A percentile compares a stretch with the other conserved stretches of the same genome.
These are phyloP conservation scores for Brassica balearica DNA, from an alignment of 441 rosid species.

Conservation along the genomic window DNA sequence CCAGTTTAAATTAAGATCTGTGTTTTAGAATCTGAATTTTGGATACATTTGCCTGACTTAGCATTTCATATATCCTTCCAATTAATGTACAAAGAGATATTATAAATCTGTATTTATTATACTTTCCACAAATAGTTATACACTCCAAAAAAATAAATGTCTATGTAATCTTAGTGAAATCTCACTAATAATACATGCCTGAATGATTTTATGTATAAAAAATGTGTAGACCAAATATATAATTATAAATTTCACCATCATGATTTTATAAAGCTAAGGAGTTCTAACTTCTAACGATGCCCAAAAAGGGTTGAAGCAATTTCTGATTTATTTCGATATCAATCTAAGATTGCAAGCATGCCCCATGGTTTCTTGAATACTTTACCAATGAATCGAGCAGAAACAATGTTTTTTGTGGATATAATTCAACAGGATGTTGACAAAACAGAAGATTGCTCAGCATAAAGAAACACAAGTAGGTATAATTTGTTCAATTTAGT, in stretches of 20 bases:
- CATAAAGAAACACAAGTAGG: constrained; percentile 38
- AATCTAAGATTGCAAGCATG: neutral
- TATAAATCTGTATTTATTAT: neutral
- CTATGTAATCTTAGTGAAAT: neutral
- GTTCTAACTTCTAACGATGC: constrained; percentile 10
- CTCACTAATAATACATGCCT: neutral
- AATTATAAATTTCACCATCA: neutral
- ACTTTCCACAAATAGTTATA: neutral
- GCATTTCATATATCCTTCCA: neutral
- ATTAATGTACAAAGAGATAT: neutral
- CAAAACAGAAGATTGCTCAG: constrained; percentile 37
- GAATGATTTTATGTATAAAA: neutral
- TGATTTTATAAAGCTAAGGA: neutral
- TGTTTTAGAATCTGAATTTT: neutral
- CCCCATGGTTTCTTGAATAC: neutral
- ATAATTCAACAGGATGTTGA: constrained; percentile 15
- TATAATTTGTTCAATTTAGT: constrained; percentile 14
- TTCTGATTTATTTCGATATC: neutral
- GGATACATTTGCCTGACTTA: neutral
- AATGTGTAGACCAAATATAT: neutral
- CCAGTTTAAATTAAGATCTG: neutral
- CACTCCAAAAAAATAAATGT: neutral
- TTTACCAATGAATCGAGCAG: neutral
- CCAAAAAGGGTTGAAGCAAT: neutral
- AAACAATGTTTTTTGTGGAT: neutral